Conservation (phyloP, 352 stramenopile species). For the Pythium apleroticum region DNA sequence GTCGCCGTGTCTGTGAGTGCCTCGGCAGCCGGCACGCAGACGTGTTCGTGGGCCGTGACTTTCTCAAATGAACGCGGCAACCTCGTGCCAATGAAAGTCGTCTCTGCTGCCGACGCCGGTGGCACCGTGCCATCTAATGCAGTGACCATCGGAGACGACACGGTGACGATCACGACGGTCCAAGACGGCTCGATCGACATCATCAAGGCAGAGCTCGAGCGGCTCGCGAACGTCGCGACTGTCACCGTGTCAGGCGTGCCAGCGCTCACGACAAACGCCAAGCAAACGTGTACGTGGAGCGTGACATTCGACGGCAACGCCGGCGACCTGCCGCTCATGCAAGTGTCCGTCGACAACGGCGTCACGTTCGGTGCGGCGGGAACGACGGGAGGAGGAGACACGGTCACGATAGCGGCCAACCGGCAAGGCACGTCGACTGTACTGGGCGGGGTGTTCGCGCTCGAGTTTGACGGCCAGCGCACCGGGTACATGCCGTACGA, state of each 20-base stretch:
- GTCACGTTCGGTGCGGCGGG: slow-evolving; percentile 34
- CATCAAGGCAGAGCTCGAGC: slow-evolving; percentile 94
- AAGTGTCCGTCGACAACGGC: slow-evolving; percentile 45
- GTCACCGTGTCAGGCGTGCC: slow-evolving; percentile 82
- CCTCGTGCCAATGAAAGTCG: slow-evolving; percentile 67
- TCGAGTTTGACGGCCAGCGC: slow-evolving; percentile 86
- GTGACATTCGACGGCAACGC: slow-evolving; percentile 95
- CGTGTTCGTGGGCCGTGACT: slow-evolving; percentile 90
- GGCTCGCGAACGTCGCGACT: slow-evolving; percentile 85
- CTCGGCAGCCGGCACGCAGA: slow-evolving; percentile 44
- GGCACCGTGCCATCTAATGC: slow-evolving; percentile 33
- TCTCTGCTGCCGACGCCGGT: slow-evolving; percentile 38
- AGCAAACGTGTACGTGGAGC: slow-evolving; percentile 86
- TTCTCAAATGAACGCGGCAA: slow-evolving; percentile 90
- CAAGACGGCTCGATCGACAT: slow-evolving; percentile 87
- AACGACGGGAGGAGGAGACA: slow-evolving; percentile 42
- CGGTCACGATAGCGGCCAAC: slow-evolving; percentile 40
- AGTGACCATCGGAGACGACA: slow-evolving; percentile 79
- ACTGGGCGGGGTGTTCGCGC: slow-evolving; percentile 80
- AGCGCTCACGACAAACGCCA: slow-evolving; percentile 34
- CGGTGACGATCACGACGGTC: slow-evolving; percentile 70
- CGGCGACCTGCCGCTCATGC: slow-evolving; percentile 67
- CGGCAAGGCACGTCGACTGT: slow-evolving; percentile 50
- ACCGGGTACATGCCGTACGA: slow-evolving; percentile 92
- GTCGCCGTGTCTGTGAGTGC: slow-evolving; percentile 53